Conservation (phyloP, 768 basidiomycete genomes). For the Lentinula lateritia region DNA sequence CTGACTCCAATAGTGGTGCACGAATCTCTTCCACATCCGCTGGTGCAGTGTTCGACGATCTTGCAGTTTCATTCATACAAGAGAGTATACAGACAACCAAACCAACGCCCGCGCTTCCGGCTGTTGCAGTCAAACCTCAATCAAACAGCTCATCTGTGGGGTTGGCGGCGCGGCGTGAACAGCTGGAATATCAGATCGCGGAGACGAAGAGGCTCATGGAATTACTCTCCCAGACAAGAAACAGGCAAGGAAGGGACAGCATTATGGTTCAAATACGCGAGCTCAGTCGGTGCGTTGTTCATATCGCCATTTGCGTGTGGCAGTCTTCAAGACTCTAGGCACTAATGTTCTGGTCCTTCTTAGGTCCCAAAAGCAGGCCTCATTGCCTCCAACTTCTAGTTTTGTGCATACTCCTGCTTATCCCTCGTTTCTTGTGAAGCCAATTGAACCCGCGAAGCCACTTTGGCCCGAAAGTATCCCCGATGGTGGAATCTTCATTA, state of each 20-base stretch:
- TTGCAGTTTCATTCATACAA: conserved; percentile 54
- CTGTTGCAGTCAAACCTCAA: conserved; percentile 8
- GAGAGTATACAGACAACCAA: conserved; percentile 46
- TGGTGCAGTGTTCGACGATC: conserved; percentile 39
- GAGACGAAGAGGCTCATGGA: conserved; percentile 49
- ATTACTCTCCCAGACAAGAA: conserved; percentile 35
- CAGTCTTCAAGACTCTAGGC: conserved; percentile 3
- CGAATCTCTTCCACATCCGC: not conserved
- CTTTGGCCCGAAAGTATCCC: conserved; percentile 43
- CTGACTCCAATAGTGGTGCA: not conserved
- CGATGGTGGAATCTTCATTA: conserved; percentile 36
- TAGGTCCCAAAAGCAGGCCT: not conserved
- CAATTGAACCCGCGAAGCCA: conserved; percentile 15
- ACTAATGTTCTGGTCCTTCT: conserved; percentile 8
- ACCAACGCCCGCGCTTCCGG: conserved; percentile 15
- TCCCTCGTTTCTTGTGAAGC: conserved; percentile 1
- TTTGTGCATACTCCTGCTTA: not conserved
- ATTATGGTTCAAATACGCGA: conserved; percentile 43
- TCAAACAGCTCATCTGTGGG: conserved; percentile 13
- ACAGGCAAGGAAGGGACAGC: conserved; percentile 45
- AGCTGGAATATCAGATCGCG: conserved; percentile 45
- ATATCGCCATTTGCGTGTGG: not conserved
- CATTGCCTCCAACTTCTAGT: not conserved
- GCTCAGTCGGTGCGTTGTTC: conserved; percentile 45
- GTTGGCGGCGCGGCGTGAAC: conserved; percentile 42